phyloP scores from a whole-genome alignment of 345 rosid genomes.

The Dipteronia sinensis region DNA sequence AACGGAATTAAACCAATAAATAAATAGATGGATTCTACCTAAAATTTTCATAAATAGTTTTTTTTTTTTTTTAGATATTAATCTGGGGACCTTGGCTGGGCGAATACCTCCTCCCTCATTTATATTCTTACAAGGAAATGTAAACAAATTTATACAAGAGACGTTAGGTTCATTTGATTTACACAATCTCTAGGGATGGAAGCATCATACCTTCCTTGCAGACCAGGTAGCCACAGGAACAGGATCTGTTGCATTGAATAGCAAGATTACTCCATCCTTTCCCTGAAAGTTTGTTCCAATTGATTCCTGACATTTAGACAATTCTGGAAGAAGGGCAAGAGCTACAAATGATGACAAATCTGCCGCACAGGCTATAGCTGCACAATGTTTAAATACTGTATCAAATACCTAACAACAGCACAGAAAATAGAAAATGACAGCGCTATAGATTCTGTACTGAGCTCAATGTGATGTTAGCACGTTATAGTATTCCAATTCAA shows the following conservation, averaged over 20 bases:
- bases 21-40: too few species aligned
- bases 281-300: constrained; percentile 41
- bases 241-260: constrained; percentile 65
- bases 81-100: not conserved
- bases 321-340: constrained; percentile 63
- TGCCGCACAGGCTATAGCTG: constrained; percentile 67
- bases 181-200: not conserved
- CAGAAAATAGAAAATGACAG: not conserved
- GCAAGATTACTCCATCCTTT: constrained; percentile 75
- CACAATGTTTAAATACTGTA: constrained; percentile 20
- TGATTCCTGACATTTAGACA: constrained; percentile 30
- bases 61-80: not conserved
- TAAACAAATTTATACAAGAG: not conserved
- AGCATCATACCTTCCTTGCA: constrained; percentile 65
- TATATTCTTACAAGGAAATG: too few species aligned
- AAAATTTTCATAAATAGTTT: too few species aligned
- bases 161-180: not conserved
- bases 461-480: not conserved
- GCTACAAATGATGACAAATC: constrained; percentile 67
- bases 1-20: too few species aligned
- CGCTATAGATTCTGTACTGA: not conserved
- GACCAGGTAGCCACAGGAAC: constrained; percentile 79
- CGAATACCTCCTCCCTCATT: too few species aligned
- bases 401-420: constrained; percentile 11
- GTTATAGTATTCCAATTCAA: not conserved